Percentiles rank a stretch among this genome's conserved stretches.
Conservation (phyloP, 176 grass and related monocot species). For the maize (Zea mays) region DNA sequence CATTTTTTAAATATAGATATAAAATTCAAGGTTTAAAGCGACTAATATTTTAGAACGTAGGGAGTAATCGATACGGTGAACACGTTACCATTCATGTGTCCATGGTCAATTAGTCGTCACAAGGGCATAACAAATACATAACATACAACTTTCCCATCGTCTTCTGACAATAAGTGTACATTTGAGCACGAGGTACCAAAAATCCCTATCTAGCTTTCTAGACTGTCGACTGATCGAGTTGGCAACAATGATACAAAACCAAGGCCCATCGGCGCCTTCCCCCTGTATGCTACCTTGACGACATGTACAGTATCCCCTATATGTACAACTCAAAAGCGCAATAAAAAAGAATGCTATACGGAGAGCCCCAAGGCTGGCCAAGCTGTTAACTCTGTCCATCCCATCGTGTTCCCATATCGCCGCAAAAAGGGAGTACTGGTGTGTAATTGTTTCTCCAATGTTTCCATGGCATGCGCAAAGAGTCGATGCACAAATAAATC, state of each 20-base stretch:
- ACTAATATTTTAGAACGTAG: too few relatives aligned
- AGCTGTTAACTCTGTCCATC: conserved; percentile 30
- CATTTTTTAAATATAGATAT: too few relatives aligned
- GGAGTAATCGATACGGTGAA: neutral
- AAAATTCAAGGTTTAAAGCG: too few relatives aligned
- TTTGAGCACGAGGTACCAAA: conserved; percentile 34
- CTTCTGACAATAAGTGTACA: conserved; percentile 28
- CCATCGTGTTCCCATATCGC: conserved; percentile 16
- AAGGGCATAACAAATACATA: conserved; percentile 12
- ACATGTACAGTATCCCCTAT: conserved; percentile 42
- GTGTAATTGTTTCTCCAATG: conserved; percentile 33
- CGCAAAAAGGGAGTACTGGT: conserved; percentile 30
- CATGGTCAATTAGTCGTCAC: neutral
- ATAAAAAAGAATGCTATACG: conserved; percentile 33
- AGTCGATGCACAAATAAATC: conserved; percentile 41
- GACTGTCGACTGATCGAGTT: conserved; percentile 20
- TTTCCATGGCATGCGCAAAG: conserved; percentile 30
- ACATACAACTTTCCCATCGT: neutral
- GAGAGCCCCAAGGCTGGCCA: neutral
- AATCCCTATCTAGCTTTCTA: conserved; percentile 45
- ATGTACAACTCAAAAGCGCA: conserved; percentile 37
- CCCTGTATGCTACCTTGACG: conserved; percentile 34
- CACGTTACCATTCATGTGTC: conserved; percentile 21
- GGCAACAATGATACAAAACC: conserved; percentile 50
- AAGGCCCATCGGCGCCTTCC: conserved; percentile 28